phyloP scores from a whole-genome alignment of 2,329 filamentous ascomycete genomes.

The Fusarium sp. region DNA sequence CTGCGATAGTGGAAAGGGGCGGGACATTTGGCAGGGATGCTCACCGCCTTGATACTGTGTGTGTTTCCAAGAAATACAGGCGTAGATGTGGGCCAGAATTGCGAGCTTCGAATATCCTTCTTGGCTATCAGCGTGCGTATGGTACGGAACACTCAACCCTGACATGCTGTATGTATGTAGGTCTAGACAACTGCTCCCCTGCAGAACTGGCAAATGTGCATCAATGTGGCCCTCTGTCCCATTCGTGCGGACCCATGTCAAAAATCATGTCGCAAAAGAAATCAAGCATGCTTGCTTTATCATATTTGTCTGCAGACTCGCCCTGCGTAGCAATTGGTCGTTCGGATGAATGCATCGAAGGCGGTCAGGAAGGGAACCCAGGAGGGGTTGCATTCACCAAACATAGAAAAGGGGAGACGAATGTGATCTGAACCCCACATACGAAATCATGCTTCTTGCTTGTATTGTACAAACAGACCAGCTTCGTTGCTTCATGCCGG shows the following conservation, averaged over 20 bases:
- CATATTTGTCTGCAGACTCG: constrained; percentile 39
- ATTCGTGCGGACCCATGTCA: constrained; percentile 41
- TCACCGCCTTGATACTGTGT: constrained; percentile 30
- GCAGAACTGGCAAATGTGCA: constrained; percentile 39
- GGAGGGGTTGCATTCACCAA: constrained; percentile 44
- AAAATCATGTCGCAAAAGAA: constrained; percentile 47
- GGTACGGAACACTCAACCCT: constrained; percentile 28
- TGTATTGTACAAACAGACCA: constrained; percentile 8
- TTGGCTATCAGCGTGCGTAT: constrained; percentile 22
- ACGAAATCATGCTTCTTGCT: constrained; percentile 12
- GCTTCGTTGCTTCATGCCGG: constrained; percentile 27
- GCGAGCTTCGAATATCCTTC: constrained; percentile 34
- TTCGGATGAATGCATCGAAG: constrained; percentile 43
- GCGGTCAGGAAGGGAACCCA: constrained; percentile 41
- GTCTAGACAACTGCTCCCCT: constrained; percentile 43
- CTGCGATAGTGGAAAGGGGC: not conserved
- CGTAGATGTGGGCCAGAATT: constrained; percentile 25
- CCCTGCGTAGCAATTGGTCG: constrained; percentile 42
- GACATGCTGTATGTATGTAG: constrained; percentile 10
- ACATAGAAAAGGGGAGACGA: constrained; percentile 18
- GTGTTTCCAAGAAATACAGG: constrained; percentile 22
- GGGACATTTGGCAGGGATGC: not conserved
- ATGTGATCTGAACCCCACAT: constrained; percentile 29
- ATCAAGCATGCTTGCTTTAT: constrained; percentile 41
- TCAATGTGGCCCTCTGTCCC: constrained; percentile 40